A percentile compares a stretch with the other conserved stretches of the same genome.
These are phyloP conservation scores for Pelagophyceae sp. DNA, from an alignment of 352 stramenopile species.

Conservation along the genomic window DNA sequence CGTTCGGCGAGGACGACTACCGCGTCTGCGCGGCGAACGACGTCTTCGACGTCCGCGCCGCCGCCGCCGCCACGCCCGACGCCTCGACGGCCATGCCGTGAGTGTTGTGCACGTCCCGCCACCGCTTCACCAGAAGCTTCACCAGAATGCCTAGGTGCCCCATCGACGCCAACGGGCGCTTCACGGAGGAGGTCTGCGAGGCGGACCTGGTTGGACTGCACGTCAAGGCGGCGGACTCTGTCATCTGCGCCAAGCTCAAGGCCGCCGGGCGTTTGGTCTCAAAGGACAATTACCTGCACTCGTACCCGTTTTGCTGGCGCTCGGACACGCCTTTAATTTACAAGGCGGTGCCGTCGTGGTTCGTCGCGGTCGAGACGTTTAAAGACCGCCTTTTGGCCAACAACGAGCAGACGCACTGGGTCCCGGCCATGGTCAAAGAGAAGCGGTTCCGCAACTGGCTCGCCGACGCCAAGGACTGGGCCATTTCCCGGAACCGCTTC, in stretches of 20 bases:
- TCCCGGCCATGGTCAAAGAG: slow-evolving; percentile 92
- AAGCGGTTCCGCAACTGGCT: slow-evolving; percentile 99
- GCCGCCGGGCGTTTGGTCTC: slow-evolving; percentile 81
- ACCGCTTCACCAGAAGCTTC: slow-evolving; percentile 43
- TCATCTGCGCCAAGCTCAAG: slow-evolving; percentile 90
- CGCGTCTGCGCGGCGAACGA: slow-evolving; percentile 90
- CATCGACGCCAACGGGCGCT: slow-evolving; percentile 91
- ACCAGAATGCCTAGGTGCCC: too few species aligned
- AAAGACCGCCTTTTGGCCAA: slow-evolving; percentile 79
- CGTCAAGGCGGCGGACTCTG: slow-evolving; percentile 96
- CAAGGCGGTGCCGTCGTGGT: slow-evolving; percentile 96
- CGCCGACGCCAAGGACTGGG: slow-evolving; percentile 95
- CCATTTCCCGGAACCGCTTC: slow-evolving; percentile 93
- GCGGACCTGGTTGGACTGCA: slow-evolving; percentile 79
- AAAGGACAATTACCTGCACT: slow-evolving; percentile 93
- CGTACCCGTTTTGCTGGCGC: slow-evolving; percentile 99
- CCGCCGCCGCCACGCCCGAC: background rate
- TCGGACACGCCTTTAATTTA: slow-evolving; percentile 99
- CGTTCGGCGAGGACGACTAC: slow-evolving; percentile 99
- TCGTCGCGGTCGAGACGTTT: slow-evolving; percentile 96
- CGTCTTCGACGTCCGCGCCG: slow-evolving; percentile 78
- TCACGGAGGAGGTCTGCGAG: slow-evolving; percentile 69
- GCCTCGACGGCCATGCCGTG: background rate
- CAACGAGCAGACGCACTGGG: slow-evolving; percentile 79
- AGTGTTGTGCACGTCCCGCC: too few species aligned